Evolutionary conservation across 352 stramenopile genomes (phyloP).

Genomic region (Phytophthora crassamura): DNA sequence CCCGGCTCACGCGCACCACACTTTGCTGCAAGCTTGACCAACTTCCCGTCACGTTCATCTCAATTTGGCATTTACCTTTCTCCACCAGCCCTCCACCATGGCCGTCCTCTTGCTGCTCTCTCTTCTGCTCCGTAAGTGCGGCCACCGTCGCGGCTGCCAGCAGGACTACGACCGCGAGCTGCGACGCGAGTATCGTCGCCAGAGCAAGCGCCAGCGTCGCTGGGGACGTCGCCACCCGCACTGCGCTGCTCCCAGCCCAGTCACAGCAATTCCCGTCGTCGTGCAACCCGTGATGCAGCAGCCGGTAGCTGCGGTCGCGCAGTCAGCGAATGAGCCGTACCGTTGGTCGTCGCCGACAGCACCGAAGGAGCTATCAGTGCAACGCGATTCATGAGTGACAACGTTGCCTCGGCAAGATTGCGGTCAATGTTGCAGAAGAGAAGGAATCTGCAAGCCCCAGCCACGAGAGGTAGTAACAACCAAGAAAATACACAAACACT

Average conservation of each 20-base stretch:
- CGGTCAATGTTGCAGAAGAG: background rate
- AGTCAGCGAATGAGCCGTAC: background rate
- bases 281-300: slow-evolving; percentile 11
- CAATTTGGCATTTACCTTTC: slow-evolving; percentile 18
- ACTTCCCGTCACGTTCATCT: no score
- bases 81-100: slow-evolving; percentile 12
- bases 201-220: slow-evolving; percentile 27
- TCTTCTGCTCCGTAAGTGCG: slow-evolving; percentile 24
- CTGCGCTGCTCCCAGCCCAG: slow-evolving; percentile 7
- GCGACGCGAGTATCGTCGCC: slow-evolving; percentile 30
- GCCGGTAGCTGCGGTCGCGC: background rate
- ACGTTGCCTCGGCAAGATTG: no score
- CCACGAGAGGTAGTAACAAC: no score
- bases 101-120: slow-evolving; percentile 21
- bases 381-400: background rate
- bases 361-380: slow-evolving; percentile 6
- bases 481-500: no score
- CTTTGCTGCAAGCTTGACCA: no score
- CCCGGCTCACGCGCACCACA: slow-evolving; percentile 1
- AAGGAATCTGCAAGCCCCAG: background rate
- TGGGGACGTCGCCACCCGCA: slow-evolving; percentile 27
- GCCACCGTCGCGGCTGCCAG: slow-evolving; percentile 14
- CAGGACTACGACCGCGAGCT: slow-evolving; percentile 20
- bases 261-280: background rate
- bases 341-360: background rate